These are phyloP conservation scores for Trametes villosa DNA, from an alignment of 768 basidiomycete species.

Conservation along the genomic window DNA sequence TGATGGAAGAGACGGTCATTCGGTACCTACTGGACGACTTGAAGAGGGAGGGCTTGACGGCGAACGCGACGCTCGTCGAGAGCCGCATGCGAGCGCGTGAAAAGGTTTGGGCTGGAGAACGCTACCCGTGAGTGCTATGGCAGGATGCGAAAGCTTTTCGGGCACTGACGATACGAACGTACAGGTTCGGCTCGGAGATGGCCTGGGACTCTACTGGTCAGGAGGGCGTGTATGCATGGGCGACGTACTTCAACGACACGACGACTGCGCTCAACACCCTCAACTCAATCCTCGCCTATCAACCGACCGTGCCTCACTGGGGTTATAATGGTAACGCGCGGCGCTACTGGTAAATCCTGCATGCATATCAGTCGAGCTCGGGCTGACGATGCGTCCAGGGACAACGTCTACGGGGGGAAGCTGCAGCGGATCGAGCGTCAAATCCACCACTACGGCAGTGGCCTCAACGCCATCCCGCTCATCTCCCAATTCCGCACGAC, in stretches of 20 bases:
- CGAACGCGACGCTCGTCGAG: conserved; percentile 52
- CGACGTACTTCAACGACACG: conserved; percentile 56
- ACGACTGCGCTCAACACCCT: conserved; percentile 54
- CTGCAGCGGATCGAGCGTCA: conserved; percentile 58
- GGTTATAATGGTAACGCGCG: conserved; percentile 64
- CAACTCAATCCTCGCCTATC: conserved; percentile 60
- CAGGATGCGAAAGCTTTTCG: neutral
- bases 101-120: conserved; percentile 49
- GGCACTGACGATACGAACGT: conserved; percentile 1
- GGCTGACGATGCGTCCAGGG: conserved; percentile 41
- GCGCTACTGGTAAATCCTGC: conserved; percentile 56
- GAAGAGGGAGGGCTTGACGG: conserved; percentile 52
- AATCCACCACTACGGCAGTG: conserved; percentile 63
- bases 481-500: conserved; percentile 51
- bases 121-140: conserved; percentile 50
- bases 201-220: conserved; percentile 60
- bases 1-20: conserved; percentile 64
- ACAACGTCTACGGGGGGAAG: conserved; percentile 61
- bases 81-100: conserved; percentile 51
- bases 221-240: conserved; percentile 60
- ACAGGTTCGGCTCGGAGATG: conserved; percentile 62
- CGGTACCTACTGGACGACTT: conserved; percentile 52
- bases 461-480: conserved; percentile 58
- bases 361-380: too few species aligned
- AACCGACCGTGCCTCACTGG: conserved; percentile 63